Conservation (phyloP, 2,329 filamentous ascomycete species). For the Alternaria ethzedia region DNA sequence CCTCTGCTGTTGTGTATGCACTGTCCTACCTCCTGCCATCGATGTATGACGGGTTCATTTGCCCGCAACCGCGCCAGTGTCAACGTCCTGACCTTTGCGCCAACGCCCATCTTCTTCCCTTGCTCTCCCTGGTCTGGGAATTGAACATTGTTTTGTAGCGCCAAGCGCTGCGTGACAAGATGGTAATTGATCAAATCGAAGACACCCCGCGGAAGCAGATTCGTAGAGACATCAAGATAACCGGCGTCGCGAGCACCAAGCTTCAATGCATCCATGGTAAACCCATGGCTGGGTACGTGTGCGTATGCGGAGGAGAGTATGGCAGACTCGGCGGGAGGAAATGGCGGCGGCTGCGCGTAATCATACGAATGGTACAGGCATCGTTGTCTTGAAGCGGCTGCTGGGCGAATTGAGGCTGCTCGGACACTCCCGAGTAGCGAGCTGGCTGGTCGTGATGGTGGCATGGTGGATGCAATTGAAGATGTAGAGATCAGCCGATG, state of each 20-base stretch:
- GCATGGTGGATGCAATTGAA: conserved; percentile 31
- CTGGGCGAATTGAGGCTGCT: conserved; percentile 24
- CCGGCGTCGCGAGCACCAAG: conserved; percentile 83
- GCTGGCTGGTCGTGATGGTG: conserved; percentile 32
- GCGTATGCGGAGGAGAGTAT: conserved; percentile 83
- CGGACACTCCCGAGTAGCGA: conserved; percentile 33
- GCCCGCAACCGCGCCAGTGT: conserved; percentile 78
- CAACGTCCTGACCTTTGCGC: conserved; percentile 71
- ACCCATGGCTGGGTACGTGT: conserved; percentile 83
- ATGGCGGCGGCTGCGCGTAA: conserved; percentile 60
- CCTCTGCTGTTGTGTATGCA: conserved; percentile 36
- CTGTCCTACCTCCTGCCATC: conserved; percentile 81
- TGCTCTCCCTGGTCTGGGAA: conserved; percentile 46
- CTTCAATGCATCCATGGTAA: conserved; percentile 74
- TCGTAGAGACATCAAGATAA: conserved; percentile 84
- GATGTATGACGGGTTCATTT: conserved; percentile 73
- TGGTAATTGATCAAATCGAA: conserved; percentile 85
- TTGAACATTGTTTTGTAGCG: conserved; percentile 59
- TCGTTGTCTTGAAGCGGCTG: conserved; percentile 22
- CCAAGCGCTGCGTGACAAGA: conserved; percentile 69
- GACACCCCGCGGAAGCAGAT: conserved; percentile 77
- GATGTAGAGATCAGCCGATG: conserved; percentile 20
- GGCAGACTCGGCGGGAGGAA: conserved; percentile 70
- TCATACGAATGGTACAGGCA: conserved; percentile 47
- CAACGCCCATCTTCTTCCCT: conserved; percentile 55